Percentiles rank a stretch among this genome's conserved stretches.
phyloP scores from a whole-genome alignment of 805 yeast species.

The Cyberlindnera mycetangii region DNA sequence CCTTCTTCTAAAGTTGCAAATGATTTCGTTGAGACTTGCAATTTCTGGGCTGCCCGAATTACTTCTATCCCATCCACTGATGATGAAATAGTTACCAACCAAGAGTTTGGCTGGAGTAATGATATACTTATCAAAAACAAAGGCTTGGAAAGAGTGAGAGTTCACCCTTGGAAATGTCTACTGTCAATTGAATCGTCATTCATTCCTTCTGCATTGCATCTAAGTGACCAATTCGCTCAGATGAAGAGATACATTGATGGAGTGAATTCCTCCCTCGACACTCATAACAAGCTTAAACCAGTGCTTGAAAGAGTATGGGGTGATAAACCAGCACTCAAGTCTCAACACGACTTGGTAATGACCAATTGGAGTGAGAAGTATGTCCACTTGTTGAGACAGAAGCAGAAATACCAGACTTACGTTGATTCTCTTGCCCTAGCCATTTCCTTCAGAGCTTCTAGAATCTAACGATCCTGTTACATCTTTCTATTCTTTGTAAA shows the following conservation, averaged over 20 bases:
- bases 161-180: slow-evolving; percentile 27
- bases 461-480: slow-evolving; percentile 9
- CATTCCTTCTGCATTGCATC: slow-evolving; percentile 28
- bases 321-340: slow-evolving; percentile 3
- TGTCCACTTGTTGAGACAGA: slow-evolving; percentile 34
- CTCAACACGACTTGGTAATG: slow-evolving; percentile 32
- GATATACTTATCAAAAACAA: slow-evolving; percentile 21
- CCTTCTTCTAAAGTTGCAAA: slow-evolving; percentile 50
- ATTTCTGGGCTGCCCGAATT: slow-evolving; percentile 87
- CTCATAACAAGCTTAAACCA: slow-evolving; percentile 42
- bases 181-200: slow-evolving; percentile 29
- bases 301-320: slow-evolving; percentile 37
- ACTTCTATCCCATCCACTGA: slow-evolving; percentile 73
- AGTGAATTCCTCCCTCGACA: slow-evolving; percentile 37
- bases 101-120: slow-evolving; percentile 77
- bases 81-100: slow-evolving; percentile 64
- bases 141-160: slow-evolving; percentile 22
- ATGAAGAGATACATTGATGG: slow-evolving; percentile 38
- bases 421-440: slow-evolving; percentile 33
- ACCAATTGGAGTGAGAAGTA: slow-evolving; percentile 42
- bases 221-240: slow-evolving; percentile 38
- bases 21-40: slow-evolving; percentile 72
- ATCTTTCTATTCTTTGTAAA: not conserved
- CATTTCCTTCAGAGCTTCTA: slow-evolving; percentile 23
- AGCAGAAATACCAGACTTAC: slow-evolving; percentile 33